Base-by-base conservation (phyloP, 2,329 filamentous ascomycete species). In the Plectosphaerella cucumerina region DNA sequence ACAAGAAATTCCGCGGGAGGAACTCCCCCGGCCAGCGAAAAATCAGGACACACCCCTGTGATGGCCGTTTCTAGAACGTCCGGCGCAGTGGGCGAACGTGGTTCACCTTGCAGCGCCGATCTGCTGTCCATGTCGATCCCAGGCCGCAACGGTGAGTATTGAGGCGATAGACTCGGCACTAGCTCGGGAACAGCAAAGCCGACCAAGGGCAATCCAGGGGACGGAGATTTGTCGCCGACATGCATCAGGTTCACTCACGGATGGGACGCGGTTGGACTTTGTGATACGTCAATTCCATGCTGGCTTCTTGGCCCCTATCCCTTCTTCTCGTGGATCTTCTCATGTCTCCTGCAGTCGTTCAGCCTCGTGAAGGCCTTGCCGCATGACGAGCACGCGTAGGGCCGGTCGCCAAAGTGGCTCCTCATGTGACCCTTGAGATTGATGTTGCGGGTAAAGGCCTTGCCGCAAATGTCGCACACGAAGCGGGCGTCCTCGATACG, bases 401-500 rank as follows among this genome's bases (percentile, higher is more conserved):
- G 65, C n/a, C 59, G 55, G 35, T 63, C 52, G 1, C 66, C 69
- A n/a, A 62, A 63, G 51, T 74, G 70, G 21, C 64, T 68, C 8
- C 62, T 57, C 44, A 65, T 57, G 50, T 74, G 71, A 1, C 65
- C 61, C 5, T 60, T 61, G 3, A 65, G 58, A 37, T 66, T 68
- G 12, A 64, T 63, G 21, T 64, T 67, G 3, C 70, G 61, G 17
- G 69, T 72, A 47, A 72, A 74, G 1, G 51, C 62, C 49, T 67
- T 70, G 0, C 58, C 51, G 49, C 72, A 75, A 1, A 66, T 58
- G 0, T 56, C 49, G 44, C 71, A 75, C 11, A 53, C 46, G 42
- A 64, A 64, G 11, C 54, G 60, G 42, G 55, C 45, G 20, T 55
- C 23, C n/a, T 58, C 53, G 10, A 56, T 47, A 18, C 57, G 51